Base-by-base conservation (phyloP, 2,329 filamentous ascomycete genomes). In the Phaeoacremonium minimum region DNA sequence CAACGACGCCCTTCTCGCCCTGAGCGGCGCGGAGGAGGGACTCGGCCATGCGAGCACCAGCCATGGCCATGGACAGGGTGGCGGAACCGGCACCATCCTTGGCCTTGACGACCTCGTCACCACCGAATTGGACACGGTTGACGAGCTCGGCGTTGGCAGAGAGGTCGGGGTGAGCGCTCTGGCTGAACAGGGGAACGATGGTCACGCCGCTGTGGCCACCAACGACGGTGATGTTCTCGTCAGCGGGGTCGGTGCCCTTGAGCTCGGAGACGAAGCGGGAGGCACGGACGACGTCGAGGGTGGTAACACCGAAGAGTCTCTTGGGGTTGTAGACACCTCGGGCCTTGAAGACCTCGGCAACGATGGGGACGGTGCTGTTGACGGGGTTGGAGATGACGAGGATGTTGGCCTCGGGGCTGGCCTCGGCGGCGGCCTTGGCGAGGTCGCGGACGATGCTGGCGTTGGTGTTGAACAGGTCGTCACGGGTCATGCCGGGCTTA, bases 391-490 rank as follows among this genome's bases (percentile, higher is more conserved):
- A 81, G 73, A 98, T 98, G 77, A 98, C 81, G 63, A 97, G 82
- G 66, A 97, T 77, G 73, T 95, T 95, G 69, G 93, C 93, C 48
- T 96, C 77, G 57, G 93, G 93, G 61, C 84, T 79, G 53, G 87
- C 79, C 58, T 95, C 82, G 58, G 93, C 93, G 60, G 81, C 83
- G 57, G 89, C 90, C 81, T 95, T 95, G 73, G 91, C 90, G 50
- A 98, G 83, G 71, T 97, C 93, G 61, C 91, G 90, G 65, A 98
- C 93, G 67, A 98, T 98, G 64, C 88, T 95, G 68, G 93, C 93
- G 71, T 98, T 98, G 79, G 91, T 98, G 83, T 97, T 97, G 89
- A 98, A 98, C 49, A 98, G 85, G 66, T 98, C 91, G 71, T 98
- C 93, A 77, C 93, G 90, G 73, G 87, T 95, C 93, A 98, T 98